These are phyloP conservation scores for Diddensiella transvaalensis DNA, from an alignment of 805 yeast genomes.

Conservation along the genomic window DNA sequence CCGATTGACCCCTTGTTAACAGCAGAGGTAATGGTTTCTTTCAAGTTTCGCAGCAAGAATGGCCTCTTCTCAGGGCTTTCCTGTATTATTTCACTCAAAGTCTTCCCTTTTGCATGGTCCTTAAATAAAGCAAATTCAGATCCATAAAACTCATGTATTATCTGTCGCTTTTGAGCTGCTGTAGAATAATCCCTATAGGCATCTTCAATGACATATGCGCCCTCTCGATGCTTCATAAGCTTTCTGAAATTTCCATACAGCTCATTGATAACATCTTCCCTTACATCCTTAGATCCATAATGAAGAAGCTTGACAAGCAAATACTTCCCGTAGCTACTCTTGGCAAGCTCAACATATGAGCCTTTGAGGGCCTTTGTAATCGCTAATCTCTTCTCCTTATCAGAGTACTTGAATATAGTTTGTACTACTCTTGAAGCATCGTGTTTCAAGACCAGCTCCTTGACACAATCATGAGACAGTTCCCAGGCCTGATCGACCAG, in stretches of 20 bases:
- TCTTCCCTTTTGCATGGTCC: conserved; percentile 61
- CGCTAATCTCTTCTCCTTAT: conserved; percentile 70
- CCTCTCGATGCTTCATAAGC: conserved; percentile 94
- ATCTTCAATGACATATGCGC: conserved; percentile 97
- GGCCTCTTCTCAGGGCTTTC: conserved; percentile 76
- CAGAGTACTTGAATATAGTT: conserved; percentile 81
- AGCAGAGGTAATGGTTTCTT: conserved; percentile 81
- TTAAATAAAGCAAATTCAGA: conserved; percentile 88
- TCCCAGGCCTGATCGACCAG: conserved; percentile 83
- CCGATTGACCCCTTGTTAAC: conserved; percentile 96
- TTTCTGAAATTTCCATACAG: conserved; percentile 88
- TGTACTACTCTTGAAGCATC: conserved; percentile 96
- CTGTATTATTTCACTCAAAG: conserved; percentile 60
- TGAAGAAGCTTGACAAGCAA: conserved; percentile 82
- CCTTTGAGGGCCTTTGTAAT: conserved; percentile 71
- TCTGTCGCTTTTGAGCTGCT: conserved; percentile 79
- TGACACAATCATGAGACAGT: conserved; percentile 67
- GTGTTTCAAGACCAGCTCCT: conserved; percentile 87
- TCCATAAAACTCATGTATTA: conserved; percentile 96
- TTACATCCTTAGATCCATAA: conserved; percentile 81
- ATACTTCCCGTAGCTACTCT: conserved; percentile 92
- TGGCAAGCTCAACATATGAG: conserved; percentile 74
- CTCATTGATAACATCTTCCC: conserved; percentile 73
- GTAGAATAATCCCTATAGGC: conserved; percentile 80
- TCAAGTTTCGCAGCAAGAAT: conserved; percentile 68